A percentile compares a stretch with the other conserved stretches of the same genome.
Conservation (phyloP, 352 stramenopile genomes). For the Globisporangium ultimum region DNA sequence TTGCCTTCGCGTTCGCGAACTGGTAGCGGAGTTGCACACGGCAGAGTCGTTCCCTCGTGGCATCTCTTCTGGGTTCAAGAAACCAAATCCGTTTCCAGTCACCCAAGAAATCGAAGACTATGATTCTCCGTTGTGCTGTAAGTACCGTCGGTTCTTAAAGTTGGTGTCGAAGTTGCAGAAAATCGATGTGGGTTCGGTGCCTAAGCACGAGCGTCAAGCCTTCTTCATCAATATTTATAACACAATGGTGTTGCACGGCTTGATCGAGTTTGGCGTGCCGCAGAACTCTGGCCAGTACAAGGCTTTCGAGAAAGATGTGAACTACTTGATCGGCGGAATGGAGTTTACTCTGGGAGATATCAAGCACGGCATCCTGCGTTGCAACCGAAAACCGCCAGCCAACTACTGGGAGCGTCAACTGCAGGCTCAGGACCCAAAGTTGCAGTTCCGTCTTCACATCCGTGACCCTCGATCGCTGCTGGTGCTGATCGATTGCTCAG, state of each 20-base stretch:
- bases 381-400: slow-evolving; percentile 83
- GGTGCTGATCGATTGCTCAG: slow-evolving; percentile 74
- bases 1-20: slow-evolving; percentile 60
- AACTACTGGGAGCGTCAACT: slow-evolving; percentile 88
- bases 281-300: slow-evolving; percentile 83
- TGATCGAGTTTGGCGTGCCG: slow-evolving; percentile 83
- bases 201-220: slow-evolving; percentile 80
- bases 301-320: slow-evolving; percentile 79
- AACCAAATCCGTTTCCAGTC: slow-evolving; percentile 22
- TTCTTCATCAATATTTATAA: slow-evolving; percentile 92
- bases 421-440: slow-evolving; percentile 74
- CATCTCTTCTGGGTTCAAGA: slow-evolving; percentile 65
- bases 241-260: slow-evolving; percentile 81
- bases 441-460: slow-evolving; percentile 85
- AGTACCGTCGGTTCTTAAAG: slow-evolving; percentile 80
- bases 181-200: slow-evolving; percentile 64
- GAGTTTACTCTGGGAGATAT: slow-evolving; percentile 84
- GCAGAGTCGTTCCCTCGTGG: slow-evolving; percentile 60
- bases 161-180: slow-evolving; percentile 58
- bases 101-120: slow-evolving; percentile 35
- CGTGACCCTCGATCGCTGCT: slow-evolving; percentile 79
- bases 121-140: slow-evolving; percentile 45
- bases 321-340: slow-evolving; percentile 70
- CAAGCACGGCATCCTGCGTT: slow-evolving; percentile 84
- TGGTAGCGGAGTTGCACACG: slow-evolving; percentile 65